Conservation (phyloP, 257 asterid genomes). For the Prunella vulgaris region DNA sequence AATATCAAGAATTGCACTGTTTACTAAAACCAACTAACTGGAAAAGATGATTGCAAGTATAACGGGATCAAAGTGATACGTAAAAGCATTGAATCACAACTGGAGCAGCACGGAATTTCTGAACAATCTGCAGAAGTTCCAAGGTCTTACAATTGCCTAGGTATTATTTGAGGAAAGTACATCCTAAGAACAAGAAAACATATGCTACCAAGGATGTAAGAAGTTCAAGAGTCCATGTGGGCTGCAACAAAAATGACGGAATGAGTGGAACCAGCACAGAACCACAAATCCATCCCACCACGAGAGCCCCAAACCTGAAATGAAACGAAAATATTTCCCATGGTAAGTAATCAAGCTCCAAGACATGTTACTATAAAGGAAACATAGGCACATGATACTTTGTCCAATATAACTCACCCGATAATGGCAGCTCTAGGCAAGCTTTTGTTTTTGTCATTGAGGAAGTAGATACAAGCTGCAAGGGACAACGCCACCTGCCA, state of each 20-base stretch:
- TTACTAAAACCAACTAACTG: neutral
- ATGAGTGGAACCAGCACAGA: constrained; percentile 70
- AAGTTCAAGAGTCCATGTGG: constrained; percentile 89
- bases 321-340: neutral
- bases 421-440: constrained; percentile 72
- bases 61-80: neutral
- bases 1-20: neutral
- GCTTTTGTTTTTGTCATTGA: constrained; percentile 92
- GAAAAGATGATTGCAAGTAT: neutral
- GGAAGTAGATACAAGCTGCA: constrained; percentile 92
- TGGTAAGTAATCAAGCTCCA: constrained; percentile 10
- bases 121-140: constrained; percentile 4
- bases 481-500: constrained; percentile 84
- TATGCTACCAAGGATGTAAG: constrained; percentile 77
- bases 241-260: constrained; percentile 70
- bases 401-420: constrained; percentile 52
- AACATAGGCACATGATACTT: neutral
- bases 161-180: constrained; percentile 82
- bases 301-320: constrained; percentile 80
- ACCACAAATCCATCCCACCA: constrained; percentile 81
- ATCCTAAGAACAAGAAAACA: constrained; percentile 62
- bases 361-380: neutral
- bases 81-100: neutral
- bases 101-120: neutral
- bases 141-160: constrained; percentile 8